Conservation (phyloP, 441 rosid genomes). For the Manihot esculenta region DNA sequence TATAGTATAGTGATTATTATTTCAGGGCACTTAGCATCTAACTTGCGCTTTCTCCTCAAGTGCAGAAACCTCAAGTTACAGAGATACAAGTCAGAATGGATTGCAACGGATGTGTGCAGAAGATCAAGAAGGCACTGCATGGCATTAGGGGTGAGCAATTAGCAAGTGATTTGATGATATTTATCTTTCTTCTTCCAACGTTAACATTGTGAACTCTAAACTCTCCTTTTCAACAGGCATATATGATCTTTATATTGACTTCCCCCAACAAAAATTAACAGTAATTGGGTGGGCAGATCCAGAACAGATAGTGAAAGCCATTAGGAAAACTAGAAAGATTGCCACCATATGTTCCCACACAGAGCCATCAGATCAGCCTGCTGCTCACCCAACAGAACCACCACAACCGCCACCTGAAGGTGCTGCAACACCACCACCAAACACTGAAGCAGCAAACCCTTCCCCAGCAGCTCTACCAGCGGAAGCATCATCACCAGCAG, state of each 20-base stretch:
- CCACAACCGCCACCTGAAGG: slow-evolving; percentile 37
- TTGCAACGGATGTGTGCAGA: slow-evolving; percentile 79
- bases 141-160: slow-evolving; percentile 54
- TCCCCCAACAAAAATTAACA: slow-evolving; percentile 64
- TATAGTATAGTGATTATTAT: no score
- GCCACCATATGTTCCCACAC: slow-evolving; percentile 58
- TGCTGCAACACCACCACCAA: slow-evolving; percentile 28
- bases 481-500: slow-evolving; percentile 37
- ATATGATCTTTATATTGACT: slow-evolving; percentile 52
- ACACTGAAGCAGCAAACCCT: slow-evolving; percentile 37
- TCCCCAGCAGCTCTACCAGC: slow-evolving; percentile 38
- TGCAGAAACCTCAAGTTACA: slow-evolving; percentile 60
- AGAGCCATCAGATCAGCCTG: slow-evolving; percentile 37
- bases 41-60: not conserved
- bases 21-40: not conserved
- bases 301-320: slow-evolving; percentile 58
- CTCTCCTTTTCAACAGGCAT: slow-evolving; percentile 43
- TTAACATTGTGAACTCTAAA: not conserved
- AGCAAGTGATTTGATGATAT: not conserved
- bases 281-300: slow-evolving; percentile 78
- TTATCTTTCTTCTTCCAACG: not conserved
- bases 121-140: slow-evolving; percentile 66
- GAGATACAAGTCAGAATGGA: slow-evolving; percentile 78
- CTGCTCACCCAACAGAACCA: slow-evolving; percentile 39
- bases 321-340: slow-evolving; percentile 60